Percentiles rank a stretch among this genome's conserved stretches.
Conservation (phyloP, 306 rosid species). For the Hylodesmum podocarpum region DNA sequence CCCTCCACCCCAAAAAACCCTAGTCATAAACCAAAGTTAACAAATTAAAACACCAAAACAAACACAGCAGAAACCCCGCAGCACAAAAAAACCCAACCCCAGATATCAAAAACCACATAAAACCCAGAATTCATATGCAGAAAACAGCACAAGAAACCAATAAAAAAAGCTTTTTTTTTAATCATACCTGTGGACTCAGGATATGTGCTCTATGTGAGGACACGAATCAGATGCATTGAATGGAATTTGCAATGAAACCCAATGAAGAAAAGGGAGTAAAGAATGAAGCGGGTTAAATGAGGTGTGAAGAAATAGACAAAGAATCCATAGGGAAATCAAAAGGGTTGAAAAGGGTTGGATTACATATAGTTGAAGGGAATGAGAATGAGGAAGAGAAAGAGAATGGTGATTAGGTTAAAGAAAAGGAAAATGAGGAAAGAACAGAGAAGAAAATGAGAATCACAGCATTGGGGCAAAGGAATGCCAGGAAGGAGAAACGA, state of each 20-base stretch:
- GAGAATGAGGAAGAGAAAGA: conserved; percentile 18
- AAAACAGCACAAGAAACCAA: conserved; percentile 18
- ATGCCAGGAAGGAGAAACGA: neutral
- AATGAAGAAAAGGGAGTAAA: conserved; percentile 29
- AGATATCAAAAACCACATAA: conserved; percentile 28
- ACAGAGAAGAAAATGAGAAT: conserved; percentile 22
- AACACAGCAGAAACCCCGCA: conserved; percentile 29
- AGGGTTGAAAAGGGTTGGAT: conserved; percentile 61
- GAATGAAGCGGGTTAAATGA: conserved; percentile 37
- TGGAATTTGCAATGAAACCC: conserved; percentile 31
- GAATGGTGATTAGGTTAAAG: conserved; percentile 18
- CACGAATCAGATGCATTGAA: conserved; percentile 41
- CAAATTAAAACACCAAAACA: conserved; percentile 27
- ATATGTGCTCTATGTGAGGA: conserved; percentile 28
- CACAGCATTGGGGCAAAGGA: conserved; percentile 51
- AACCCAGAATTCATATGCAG: conserved; percentile 33
- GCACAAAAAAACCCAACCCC: conserved; percentile 33
- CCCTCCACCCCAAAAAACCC: conserved; percentile 58
- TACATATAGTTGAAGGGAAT: conserved; percentile 31
- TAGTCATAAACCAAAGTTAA: conserved; percentile 47
- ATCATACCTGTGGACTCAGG: conserved; percentile 46
- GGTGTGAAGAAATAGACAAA: conserved; percentile 12
- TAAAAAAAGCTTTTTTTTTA: conserved; percentile 4
- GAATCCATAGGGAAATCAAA: conserved; percentile 42
- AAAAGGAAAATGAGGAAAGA: neutral